Conservation (phyloP, 352 stramenopile species). For the Aphanomyces euteiches region DNA sequence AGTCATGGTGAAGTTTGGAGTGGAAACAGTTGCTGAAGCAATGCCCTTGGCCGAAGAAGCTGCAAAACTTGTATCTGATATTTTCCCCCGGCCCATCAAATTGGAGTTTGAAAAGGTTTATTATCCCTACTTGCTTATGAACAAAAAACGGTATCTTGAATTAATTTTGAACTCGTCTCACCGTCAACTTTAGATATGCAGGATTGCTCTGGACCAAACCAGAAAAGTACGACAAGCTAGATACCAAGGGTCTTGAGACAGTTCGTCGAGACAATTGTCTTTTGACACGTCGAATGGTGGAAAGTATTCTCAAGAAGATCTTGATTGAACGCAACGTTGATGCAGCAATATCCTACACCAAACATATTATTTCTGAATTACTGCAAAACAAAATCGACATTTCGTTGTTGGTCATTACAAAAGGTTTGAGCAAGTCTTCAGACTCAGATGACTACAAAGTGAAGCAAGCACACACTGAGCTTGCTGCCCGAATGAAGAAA, state of each 20-base stretch:
- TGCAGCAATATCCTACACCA: slow-evolving; percentile 96
- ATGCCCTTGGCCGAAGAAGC: slow-evolving; percentile 98
- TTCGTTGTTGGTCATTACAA: slow-evolving; percentile 99
- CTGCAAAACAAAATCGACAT: slow-evolving; percentile 99
- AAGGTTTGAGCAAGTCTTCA: slow-evolving; percentile 97
- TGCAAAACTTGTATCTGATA: slow-evolving; percentile 92
- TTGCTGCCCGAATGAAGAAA: slow-evolving; percentile 98
- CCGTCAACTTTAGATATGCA: slow-evolving; percentile 42
- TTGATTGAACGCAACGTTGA: slow-evolving; percentile 96
- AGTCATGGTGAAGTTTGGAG: slow-evolving; percentile 99
- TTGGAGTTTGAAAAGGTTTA: slow-evolving; percentile 99
- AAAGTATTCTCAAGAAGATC: slow-evolving; percentile 97
- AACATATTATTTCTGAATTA: slow-evolving; percentile 96
- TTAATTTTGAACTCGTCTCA: slow-evolving; percentile 10
- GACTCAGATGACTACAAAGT: slow-evolving; percentile 98
- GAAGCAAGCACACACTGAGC: slow-evolving; percentile 98
- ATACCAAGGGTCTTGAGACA: slow-evolving; percentile 98
- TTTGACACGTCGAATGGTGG: slow-evolving; percentile 96
- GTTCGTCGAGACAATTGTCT: slow-evolving; percentile 99
- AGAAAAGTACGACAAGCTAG: slow-evolving; percentile 99
- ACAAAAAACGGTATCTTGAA: slow-evolving; percentile 97
- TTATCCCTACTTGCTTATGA: slow-evolving; percentile 99
- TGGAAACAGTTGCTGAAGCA: slow-evolving; percentile 92
- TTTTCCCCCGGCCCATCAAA: slow-evolving; percentile 97
- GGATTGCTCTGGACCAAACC: slow-evolving; percentile 76